Evolutionary conservation across 2,329 filamentous ascomycete species (phyloP), one percentile per base, ranked within the genome.

Genomic region (Colletotrichum agaves): DNA sequence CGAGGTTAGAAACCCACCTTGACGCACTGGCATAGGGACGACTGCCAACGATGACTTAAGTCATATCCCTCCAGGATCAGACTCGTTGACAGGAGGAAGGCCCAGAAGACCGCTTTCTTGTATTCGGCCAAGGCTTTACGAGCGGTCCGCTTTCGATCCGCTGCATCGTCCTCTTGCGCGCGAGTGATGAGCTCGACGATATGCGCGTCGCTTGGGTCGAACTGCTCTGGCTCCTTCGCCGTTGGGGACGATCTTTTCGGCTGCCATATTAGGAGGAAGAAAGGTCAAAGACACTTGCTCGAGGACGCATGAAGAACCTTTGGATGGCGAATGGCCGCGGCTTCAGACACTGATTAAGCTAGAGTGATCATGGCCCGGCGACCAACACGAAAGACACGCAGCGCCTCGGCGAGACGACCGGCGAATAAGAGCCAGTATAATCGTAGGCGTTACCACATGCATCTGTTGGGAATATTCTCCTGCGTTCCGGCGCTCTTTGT

Each of bases 61-160:
- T 85, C 83, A 72, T 85, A 85, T 3, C 83, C 83, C 68, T 84
- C 83, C 83, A 85, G 85, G 68, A 85, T 77, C 53, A 85, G 78
- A 3, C 80, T 79, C 15, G 78, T 78, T 6, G 81, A 83, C 53
- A 83, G 44, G 21, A 76, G 71, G 46, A 76, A 69, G 10, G 75
- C 72, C 75, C 74, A 77, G 23, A 72, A 68, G 13, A 76, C 74
- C 7, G 75, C 75, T 53, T 77, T 75, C 23, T 71, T 73, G 53
- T 75, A 75, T 31, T 74, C 74, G 23, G 63, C 69, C 8, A 76
- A 57, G 0, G 74, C 74, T 13, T 75, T 67, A 15, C 68, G 67
- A 17, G 76, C 69, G 0, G 72, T 75, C 23, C 76, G 68, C 27
- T 72, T 44, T 27, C 63, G 63, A 21, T 76, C 75, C 39, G 59